phyloP scores from a whole-genome alignment of 352 stramenopile genomes.

The Phytopythium montanum region DNA sequence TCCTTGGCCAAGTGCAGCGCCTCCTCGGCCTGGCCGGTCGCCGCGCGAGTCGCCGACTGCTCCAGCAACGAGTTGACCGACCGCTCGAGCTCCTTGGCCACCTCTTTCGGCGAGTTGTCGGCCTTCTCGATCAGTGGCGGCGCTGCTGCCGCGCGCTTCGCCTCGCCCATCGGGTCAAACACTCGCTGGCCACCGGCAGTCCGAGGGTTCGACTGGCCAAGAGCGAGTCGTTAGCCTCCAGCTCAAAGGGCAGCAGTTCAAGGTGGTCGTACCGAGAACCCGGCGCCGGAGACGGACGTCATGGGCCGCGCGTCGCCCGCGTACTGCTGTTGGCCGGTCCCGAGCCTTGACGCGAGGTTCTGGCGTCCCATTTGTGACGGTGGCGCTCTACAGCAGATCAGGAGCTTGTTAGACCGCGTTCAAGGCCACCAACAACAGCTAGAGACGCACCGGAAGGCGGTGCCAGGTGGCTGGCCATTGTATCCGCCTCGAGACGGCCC shows the following conservation, averaged over 20 bases:
- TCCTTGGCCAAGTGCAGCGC: slow-evolving; percentile 88
- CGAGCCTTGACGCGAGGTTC: slow-evolving; percentile 52
- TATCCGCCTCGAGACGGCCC: slow-evolving; percentile 53
- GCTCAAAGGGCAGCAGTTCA: neutral
- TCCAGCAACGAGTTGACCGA: slow-evolving; percentile 92
- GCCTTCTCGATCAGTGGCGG: slow-evolving; percentile 86
- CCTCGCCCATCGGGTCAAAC: slow-evolving; percentile 92
- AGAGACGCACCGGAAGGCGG: slow-evolving; percentile 54
- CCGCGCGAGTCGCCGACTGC: slow-evolving; percentile 78
- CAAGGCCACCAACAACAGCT: neutral
- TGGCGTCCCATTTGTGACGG: slow-evolving; percentile 78
- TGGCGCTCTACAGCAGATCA: slow-evolving; percentile 20
- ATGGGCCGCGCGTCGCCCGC: slow-evolving; percentile 83
- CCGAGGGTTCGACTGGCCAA: slow-evolving; percentile 69
- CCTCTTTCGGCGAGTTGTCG: slow-evolving; percentile 91
- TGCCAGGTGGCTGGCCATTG: slow-evolving; percentile 48
- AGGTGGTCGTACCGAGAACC: slow-evolving; percentile 70
- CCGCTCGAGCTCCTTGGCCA: slow-evolving; percentile 89
- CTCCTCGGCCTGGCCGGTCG: slow-evolving; percentile 72
- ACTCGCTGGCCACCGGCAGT: slow-evolving; percentile 62
- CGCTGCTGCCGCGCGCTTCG: slow-evolving; percentile 62
- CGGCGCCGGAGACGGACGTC: slow-evolving; percentile 91
- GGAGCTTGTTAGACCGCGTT: neutral
- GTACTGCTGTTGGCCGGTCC: slow-evolving; percentile 55
- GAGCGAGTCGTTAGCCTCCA: neutral